These are phyloP conservation scores for Coelastrella sp. DNA, from an alignment of 139 green algal species.

Conservation along the genomic window DNA sequence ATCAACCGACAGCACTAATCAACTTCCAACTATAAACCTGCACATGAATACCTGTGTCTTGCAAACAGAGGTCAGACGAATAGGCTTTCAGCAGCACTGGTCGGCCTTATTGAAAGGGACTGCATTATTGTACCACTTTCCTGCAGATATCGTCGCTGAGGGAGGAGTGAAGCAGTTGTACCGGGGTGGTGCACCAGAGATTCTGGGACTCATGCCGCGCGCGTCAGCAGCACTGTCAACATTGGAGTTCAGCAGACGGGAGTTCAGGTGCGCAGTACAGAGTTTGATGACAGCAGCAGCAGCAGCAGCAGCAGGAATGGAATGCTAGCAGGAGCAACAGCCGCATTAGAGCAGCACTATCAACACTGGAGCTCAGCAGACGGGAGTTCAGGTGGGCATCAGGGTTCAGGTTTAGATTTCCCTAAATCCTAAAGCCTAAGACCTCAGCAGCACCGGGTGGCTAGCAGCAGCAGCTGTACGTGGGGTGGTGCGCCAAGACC, in stretches of 20 bases:
- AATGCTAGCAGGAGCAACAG: too few relatives aligned
- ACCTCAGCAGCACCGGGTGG: too few relatives aligned
- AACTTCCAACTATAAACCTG: too few relatives aligned
- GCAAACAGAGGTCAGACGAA: too few relatives aligned
- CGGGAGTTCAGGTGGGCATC: slow-evolving; percentile 46
- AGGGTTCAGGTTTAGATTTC: too few relatives aligned
- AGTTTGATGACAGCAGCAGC: too few relatives aligned
- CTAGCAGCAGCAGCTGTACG: slow-evolving; percentile 54
- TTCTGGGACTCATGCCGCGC: slow-evolving; percentile 57
- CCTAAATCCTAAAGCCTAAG: too few relatives aligned
- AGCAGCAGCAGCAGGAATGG: too few relatives aligned
- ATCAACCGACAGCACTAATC: too few relatives aligned
- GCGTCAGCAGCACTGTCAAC: slow-evolving; percentile 69
- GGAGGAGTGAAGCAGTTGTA: slow-evolving; percentile 66
- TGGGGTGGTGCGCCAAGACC: slow-evolving; percentile 60
- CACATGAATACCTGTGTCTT: too few relatives aligned
- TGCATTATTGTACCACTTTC: neutral
- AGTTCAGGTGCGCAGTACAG: slow-evolving; percentile 41
- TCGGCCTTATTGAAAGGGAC: neutral
- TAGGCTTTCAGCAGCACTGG: too few relatives aligned
- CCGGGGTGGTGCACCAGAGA: slow-evolving; percentile 60
- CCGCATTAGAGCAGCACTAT: slow-evolving; percentile 63
- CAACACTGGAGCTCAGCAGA: slow-evolving; percentile 65
- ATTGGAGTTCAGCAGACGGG: slow-evolving; percentile 59
- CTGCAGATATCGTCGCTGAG: slow-evolving; percentile 46